These are phyloP conservation scores for Graphilbum fragrans DNA, from an alignment of 2,329 filamentous ascomycete genomes.

Conservation along the genomic window DNA sequence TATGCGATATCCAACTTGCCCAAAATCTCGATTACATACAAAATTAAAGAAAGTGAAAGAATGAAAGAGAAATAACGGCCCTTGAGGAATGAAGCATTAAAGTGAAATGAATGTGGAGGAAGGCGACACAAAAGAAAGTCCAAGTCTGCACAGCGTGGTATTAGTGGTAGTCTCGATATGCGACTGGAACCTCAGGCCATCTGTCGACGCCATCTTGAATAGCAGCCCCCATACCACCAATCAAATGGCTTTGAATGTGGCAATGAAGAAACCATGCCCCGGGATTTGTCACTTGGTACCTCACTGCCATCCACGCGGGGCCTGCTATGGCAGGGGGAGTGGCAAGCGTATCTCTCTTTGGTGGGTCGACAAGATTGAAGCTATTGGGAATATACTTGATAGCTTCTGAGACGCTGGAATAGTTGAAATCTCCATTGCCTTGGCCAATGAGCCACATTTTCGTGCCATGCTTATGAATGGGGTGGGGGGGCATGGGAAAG, in stretches of 20 bases:
- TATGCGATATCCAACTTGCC: no score
- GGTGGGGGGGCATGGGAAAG: conserved; percentile 39
- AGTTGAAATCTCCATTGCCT: conserved; percentile 38
- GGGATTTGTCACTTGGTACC: conserved; percentile 40
- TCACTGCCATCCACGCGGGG: conserved; percentile 33
- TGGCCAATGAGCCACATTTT: conserved; percentile 45
- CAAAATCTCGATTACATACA: no score
- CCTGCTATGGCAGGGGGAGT: conserved; percentile 20
- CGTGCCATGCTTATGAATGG: conserved; percentile 53
- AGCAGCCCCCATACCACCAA: conserved; percentile 41
- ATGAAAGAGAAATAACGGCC: no score
- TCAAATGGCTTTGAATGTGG: conserved; percentile 40
- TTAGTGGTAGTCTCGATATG: conserved; percentile 17
- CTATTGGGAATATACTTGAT: conserved; percentile 27
- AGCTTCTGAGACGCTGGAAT: conserved; percentile 40
- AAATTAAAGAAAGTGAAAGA: no score
- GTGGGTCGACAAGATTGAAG: conserved; percentile 47
- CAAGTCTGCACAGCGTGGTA: no score
- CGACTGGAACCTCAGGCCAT: conserved; percentile 27
- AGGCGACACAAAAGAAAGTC: no score
- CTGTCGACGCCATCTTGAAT: conserved; percentile 34
- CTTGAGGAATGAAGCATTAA: no score
- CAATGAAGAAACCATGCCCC: conserved; percentile 44
- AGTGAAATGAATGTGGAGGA: no score
- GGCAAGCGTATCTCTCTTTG: conserved; percentile 35